Evolutionary conservation across 164 flowering plant species (phyloP).

Genomic region (Saururus chinensis): DNA sequence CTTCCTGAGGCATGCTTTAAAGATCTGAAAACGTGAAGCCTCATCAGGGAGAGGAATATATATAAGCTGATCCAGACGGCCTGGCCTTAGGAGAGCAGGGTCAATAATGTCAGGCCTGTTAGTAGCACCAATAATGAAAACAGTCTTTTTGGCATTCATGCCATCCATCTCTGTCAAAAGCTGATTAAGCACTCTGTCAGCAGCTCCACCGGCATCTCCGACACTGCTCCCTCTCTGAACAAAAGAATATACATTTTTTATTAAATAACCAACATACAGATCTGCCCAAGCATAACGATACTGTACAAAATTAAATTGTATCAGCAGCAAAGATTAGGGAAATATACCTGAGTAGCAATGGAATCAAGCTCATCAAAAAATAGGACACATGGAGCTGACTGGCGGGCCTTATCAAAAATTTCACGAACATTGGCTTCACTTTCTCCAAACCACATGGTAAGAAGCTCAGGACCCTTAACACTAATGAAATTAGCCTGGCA

Average conservation of each 20-base stretch:
- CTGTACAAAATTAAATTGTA: too few species aligned
- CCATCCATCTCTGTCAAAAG: slow-evolving; percentile 92
- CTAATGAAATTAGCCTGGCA: slow-evolving; percentile 89
- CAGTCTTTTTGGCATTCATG: slow-evolving; percentile 86
- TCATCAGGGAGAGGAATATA: slow-evolving; percentile 89
- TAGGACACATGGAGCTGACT: slow-evolving; percentile 81
- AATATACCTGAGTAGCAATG: slow-evolving; percentile 75
- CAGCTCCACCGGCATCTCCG: slow-evolving; percentile 94
- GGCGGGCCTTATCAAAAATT: slow-evolving; percentile 87
- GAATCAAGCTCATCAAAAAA: slow-evolving; percentile 90
- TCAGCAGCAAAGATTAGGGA: not conserved
- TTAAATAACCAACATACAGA: not conserved
- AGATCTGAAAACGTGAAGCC: slow-evolving; percentile 58
- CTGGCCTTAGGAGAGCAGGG: slow-evolving; percentile 76
- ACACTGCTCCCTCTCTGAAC: slow-evolving; percentile 75
- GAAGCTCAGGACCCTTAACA: slow-evolving; percentile 82
- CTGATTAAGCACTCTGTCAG: slow-evolving; percentile 80
- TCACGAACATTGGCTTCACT: slow-evolving; percentile 88
- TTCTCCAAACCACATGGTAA: slow-evolving; percentile 95
- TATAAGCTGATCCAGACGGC: slow-evolving; percentile 83
- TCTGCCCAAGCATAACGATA: too few species aligned
- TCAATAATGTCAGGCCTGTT: slow-evolving; percentile 88
- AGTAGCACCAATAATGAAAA: slow-evolving; percentile 81
- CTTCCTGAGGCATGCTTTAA: slow-evolving; percentile 75
- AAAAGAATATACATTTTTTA: not conserved